Percentiles rank a stretch among this genome's conserved stretches.
These are phyloP conservation scores for Aureobasidium namibiae DNA, from an alignment of 2,329 filamentous ascomycete genomes.

Conservation along the genomic window DNA sequence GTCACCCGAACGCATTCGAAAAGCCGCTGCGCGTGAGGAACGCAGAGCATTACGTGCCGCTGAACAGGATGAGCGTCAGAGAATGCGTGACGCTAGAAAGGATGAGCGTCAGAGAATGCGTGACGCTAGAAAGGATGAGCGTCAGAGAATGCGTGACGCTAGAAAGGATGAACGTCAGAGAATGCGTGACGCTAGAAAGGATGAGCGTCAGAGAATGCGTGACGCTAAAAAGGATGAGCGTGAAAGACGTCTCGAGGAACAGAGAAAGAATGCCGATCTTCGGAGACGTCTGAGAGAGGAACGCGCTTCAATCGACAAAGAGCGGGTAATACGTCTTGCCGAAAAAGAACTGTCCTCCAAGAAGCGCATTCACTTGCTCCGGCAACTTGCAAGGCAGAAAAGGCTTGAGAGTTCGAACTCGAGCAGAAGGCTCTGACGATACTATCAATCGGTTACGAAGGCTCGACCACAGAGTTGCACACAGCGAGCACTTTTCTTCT, in stretches of 20 bases:
- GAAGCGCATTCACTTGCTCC: background rate
- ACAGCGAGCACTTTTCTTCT: background rate
- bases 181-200: background rate
- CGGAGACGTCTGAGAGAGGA: background rate
- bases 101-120: too few relatives aligned
- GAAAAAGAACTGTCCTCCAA: background rate
- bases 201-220: too few relatives aligned
- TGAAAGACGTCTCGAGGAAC: background rate
- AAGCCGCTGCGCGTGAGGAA: background rate
- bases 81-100: background rate
- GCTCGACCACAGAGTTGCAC: background rate
- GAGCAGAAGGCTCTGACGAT: background rate
- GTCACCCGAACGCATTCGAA: background rate
- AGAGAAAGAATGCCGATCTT: background rate
- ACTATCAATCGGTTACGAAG: too few relatives aligned
- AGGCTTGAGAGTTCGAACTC: background rate
- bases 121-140: background rate
- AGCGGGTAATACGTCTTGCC: background rate
- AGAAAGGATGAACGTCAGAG: background rate
- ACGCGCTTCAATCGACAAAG: background rate
- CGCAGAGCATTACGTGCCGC: background rate
- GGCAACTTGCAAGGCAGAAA: background rate
- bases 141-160: background rate
- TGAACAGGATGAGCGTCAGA: background rate
- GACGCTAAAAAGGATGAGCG: background rate